These are phyloP conservation scores for Metschnikowia sp. DNA, from an alignment of 805 yeast genomes.

Conservation along the genomic window DNA sequence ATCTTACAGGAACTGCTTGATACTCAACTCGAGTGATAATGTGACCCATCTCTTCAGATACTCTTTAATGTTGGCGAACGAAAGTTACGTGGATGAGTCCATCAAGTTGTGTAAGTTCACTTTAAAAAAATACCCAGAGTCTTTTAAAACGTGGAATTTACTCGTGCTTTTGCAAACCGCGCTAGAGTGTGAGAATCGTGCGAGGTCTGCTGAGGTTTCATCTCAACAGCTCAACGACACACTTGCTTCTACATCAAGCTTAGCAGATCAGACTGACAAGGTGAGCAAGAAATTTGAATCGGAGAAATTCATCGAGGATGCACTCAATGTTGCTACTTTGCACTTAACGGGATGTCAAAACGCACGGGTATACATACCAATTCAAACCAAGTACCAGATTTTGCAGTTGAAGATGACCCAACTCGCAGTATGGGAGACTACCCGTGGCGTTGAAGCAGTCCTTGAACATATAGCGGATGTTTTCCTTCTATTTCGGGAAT, in stretches of 20 bases:
- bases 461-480: constrained; percentile 65
- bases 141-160: constrained; percentile 64
- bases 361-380: constrained; percentile 22
- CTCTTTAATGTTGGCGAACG: constrained; percentile 46
- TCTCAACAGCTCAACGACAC: background rate
- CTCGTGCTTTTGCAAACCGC: constrained; percentile 61
- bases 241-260: background rate
- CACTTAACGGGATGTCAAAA: constrained; percentile 28
- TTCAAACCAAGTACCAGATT: constrained; percentile 44
- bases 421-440: constrained; percentile 61
- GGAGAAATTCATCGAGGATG: constrained; percentile 53
- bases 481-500: constrained; percentile 52
- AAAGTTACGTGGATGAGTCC: constrained; percentile 41
- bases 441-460: constrained; percentile 54
- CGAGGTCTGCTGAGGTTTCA: constrained; percentile 3
- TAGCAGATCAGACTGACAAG: background rate
- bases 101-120: constrained; percentile 46
- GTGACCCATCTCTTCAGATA: constrained; percentile 35
- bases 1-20: constrained; percentile 35
- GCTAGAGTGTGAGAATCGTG: constrained; percentile 45
- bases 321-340: constrained; percentile 41
- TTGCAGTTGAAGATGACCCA: constrained; percentile 74
- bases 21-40: constrained; percentile 35
- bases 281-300: background rate
- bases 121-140: constrained; percentile 49